Percentiles rank a stretch among this genome's conserved stretches.
Conservation (phyloP, 495 filamentous ascomycete genomes). For the Penicillium paxilli region DNA sequence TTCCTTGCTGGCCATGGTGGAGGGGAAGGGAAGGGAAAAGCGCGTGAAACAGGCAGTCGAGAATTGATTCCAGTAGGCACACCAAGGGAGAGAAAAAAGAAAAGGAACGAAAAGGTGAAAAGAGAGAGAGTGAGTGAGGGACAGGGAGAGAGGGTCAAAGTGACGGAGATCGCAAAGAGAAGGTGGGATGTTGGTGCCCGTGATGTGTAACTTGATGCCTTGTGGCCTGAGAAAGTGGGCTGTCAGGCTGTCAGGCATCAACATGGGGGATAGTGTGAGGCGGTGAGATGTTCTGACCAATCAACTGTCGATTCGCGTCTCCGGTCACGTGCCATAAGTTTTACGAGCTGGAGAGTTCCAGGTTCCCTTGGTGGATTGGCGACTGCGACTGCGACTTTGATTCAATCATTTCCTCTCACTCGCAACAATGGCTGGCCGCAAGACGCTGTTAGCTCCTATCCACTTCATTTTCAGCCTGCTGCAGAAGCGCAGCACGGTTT, state of each 20-base stretch:
- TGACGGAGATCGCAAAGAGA: slow-evolving; percentile 4
- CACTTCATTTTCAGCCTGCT: slow-evolving; percentile 98
- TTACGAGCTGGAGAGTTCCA: no score
- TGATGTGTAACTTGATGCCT: slow-evolving; percentile 20
- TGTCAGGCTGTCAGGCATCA: neutral
- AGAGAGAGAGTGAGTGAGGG: no score
- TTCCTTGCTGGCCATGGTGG: slow-evolving; percentile 69
- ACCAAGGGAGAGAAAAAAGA: slow-evolving; percentile 14
- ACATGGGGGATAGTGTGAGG: neutral
- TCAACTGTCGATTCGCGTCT: slow-evolving; percentile 8
- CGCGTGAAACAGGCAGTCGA: slow-evolving; percentile 10
- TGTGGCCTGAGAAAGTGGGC: neutral
- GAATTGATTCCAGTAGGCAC: slow-evolving; percentile 1
- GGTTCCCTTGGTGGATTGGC: neutral
- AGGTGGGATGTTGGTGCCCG: slow-evolving; percentile 44
- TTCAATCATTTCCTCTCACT: neutral
- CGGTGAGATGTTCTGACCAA: neutral
- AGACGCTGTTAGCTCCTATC: slow-evolving; percentile 93
- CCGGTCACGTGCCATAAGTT: neutral
- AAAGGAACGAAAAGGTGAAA: slow-evolving; percentile 10
- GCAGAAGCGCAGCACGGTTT: slow-evolving; percentile 81
- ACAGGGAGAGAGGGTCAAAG: neutral
- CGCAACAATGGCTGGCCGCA: slow-evolving; percentile 74
- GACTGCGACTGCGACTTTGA: neutral
- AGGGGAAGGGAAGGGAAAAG: neutral